Conservation (phyloP, 257 asterid genomes). For the Nicotiana obtusifolia region DNA sequence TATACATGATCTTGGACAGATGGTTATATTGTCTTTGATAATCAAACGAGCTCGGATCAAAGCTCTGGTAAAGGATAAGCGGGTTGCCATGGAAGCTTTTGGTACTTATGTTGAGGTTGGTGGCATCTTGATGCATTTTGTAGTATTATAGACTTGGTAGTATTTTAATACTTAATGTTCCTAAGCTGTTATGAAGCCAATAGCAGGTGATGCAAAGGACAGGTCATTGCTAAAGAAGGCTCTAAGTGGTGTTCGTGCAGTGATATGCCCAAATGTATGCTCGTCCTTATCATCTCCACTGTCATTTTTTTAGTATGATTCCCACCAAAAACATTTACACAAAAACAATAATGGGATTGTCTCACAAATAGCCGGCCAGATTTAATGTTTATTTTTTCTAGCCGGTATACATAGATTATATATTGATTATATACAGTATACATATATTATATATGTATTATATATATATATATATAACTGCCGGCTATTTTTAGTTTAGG, state of each 20-base stretch:
- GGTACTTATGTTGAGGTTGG: conserved; percentile 96
- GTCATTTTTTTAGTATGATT: background rate
- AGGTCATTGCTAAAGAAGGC: conserved; percentile 61
- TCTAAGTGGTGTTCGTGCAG: conserved; percentile 68
- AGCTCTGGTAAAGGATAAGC: conserved; percentile 85
- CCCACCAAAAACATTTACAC: background rate
- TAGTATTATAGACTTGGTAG: background rate
- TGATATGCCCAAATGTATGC: conserved; percentile 72
- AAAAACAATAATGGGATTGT: background rate
- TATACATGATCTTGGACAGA: conserved; percentile 33
- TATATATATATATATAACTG: no score
- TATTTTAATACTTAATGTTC: background rate
- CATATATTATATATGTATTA: no score
- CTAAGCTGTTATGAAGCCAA: conserved; percentile 41
- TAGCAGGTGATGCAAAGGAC: conserved; percentile 64
- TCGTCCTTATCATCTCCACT: background rate
- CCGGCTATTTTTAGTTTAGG: no score
- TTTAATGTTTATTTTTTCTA: no score
- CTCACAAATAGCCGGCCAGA: no score
- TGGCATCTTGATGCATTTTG: background rate
- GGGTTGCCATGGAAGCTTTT: conserved; percentile 87
- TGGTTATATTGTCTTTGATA: conserved; percentile 75
- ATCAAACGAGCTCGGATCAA: conserved; percentile 70
- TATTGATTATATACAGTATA: no score
- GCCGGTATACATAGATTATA: no score